Evolutionary conservation across 495 filamentous ascomycete genomes (phyloP).

Genomic region (Xylaria bambusicola): DNA sequence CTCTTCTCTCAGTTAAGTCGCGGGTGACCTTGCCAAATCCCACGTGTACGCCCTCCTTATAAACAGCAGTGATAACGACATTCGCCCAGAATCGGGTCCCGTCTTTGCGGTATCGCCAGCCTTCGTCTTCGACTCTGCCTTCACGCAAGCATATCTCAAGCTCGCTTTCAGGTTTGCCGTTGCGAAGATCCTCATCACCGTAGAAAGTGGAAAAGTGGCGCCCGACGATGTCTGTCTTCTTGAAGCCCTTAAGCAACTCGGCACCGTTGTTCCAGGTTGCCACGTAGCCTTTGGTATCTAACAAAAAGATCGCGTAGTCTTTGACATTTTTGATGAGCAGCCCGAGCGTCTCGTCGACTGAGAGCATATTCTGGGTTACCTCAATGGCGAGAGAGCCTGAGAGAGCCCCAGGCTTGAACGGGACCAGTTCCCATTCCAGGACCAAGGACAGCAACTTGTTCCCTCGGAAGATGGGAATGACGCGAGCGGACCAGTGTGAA

Average conservation of each 20-base stretch:
- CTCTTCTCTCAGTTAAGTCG: constrained; percentile 63
- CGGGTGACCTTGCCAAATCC: constrained; percentile 68
- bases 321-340: constrained; percentile 64
- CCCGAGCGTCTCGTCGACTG: constrained; percentile 59
- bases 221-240: constrained; percentile 57
- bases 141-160: constrained; percentile 60
- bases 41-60: constrained; percentile 57
- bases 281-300: constrained; percentile 60
- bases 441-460: constrained; percentile 52
- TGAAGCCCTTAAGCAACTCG: constrained; percentile 61
- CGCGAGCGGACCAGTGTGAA: constrained; percentile 43
- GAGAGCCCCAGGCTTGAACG: constrained; percentile 21
- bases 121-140: constrained; percentile 64
- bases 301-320: constrained; percentile 69
- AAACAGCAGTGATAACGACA: constrained; percentile 64
- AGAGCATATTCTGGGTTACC: constrained; percentile 41
- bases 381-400: too few species aligned
- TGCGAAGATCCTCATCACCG: constrained; percentile 53
- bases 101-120: constrained; percentile 66
- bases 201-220: constrained; percentile 67
- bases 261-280: constrained; percentile 66
- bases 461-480: constrained; percentile 52
- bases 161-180: constrained; percentile 57
- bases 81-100: constrained; percentile 68
- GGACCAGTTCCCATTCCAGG: constrained; percentile 46